Percentiles rank a stretch among this genome's conserved stretches.
phyloP scores from a whole-genome alignment of 176 grass and related monocot genomes.

The Carex scoparia region DNA sequence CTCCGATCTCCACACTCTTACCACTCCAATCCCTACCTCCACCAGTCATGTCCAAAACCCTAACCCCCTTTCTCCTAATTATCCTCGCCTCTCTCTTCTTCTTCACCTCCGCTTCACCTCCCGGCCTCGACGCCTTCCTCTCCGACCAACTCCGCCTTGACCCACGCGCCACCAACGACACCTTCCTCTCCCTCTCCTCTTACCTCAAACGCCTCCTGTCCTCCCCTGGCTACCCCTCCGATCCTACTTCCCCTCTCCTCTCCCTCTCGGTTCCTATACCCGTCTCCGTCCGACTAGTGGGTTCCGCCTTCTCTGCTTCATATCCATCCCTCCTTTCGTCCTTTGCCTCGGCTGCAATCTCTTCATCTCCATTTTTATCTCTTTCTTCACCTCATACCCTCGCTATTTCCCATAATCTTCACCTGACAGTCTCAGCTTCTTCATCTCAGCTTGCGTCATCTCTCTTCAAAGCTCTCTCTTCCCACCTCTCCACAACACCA shows the following conservation, averaged over 20 bases:
- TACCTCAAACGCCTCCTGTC: conserved; percentile 34
- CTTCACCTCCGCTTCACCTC: not conserved
- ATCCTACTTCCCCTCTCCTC: conserved; percentile 37
- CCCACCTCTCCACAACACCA: conserved; percentile 38
- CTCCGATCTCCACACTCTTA: conserved; percentile 6
- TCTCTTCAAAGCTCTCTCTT: conserved; percentile 27
- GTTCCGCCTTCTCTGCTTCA: conserved; percentile 41
- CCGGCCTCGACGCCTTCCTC: conserved; percentile 62
- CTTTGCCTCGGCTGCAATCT: conserved; percentile 31
- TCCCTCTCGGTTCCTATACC: conserved; percentile 42
- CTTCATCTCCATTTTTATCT: conserved; percentile 51
- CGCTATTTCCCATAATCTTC: conserved; percentile 41
- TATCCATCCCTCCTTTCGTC: conserved; percentile 31
- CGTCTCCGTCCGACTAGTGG: conserved; percentile 53
- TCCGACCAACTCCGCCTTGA: conserved; percentile 31
- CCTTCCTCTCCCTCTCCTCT: conserved; percentile 39
- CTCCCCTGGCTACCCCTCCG: not conserved
- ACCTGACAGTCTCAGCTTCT: conserved; percentile 29
- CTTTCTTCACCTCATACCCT: conserved; percentile 42
- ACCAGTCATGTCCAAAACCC: conserved; percentile 34
- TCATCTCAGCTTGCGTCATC: conserved; percentile 22
- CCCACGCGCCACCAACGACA: conserved; percentile 45
- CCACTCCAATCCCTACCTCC: not conserved
- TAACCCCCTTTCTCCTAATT: not conserved
- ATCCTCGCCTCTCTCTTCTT: not conserved